These are phyloP conservation scores for Sanghuangporus sanghuang DNA, from an alignment of 1,284 basidiomycete species.

Conservation along the genomic window DNA sequence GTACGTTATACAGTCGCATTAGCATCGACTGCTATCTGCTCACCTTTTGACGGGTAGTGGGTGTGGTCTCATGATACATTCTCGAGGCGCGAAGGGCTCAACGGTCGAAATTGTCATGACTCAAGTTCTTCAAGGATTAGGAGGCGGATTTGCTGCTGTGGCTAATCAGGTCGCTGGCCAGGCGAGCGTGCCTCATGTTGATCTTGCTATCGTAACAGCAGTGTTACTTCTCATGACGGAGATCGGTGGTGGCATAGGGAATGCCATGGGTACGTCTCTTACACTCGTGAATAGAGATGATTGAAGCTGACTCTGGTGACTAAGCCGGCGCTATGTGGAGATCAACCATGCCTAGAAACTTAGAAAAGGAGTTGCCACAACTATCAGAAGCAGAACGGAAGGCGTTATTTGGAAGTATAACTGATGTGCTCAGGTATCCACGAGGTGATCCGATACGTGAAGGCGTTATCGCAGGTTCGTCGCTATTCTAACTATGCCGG, in stretches of 20 bases:
- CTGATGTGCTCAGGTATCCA: conserved; percentile 38
- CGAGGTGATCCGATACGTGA: conserved; percentile 49
- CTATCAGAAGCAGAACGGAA: conserved; percentile 32
- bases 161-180: conserved; percentile 74
- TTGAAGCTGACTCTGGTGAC: neutral
- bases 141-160: conserved; percentile 73
- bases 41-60: conserved; percentile 36
- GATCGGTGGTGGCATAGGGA: conserved; percentile 72
- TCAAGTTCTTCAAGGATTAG: conserved; percentile 73
- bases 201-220: conserved; percentile 80
- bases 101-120: conserved; percentile 61
- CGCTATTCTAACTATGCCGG: neutral
- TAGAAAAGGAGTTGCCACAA: conserved; percentile 48
- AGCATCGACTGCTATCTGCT: neutral
- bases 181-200: conserved; percentile 68
- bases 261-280: conserved; percentile 45
- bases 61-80: conserved; percentile 69
- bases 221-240: conserved; percentile 77
- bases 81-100: conserved; percentile 55
- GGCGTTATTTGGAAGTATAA: conserved; percentile 48
- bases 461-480: conserved; percentile 49
- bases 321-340: conserved; percentile 57
- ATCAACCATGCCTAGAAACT: conserved; percentile 51
- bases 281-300: too few species aligned
- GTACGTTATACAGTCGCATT: conserved; percentile 18